A percentile compares a stretch with the other conserved stretches of the same genome.
Evolutionary conservation across 768 basidiomycete species (phyloP).

Genomic region (Termitomyces sp.): DNA sequence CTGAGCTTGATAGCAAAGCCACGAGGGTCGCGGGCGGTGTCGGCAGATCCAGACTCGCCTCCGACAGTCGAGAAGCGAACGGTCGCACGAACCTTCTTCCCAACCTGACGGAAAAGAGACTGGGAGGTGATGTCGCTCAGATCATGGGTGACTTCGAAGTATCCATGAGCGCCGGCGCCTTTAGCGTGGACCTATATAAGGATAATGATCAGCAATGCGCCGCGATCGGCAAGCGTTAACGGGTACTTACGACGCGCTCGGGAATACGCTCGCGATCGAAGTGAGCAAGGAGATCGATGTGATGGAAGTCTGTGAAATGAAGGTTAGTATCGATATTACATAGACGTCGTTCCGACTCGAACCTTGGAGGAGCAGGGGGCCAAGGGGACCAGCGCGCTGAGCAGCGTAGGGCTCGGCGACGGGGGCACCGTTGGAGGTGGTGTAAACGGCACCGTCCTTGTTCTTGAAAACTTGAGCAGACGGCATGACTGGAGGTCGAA

Average conservation of each 20-base stretch:
- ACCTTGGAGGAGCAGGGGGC: slow-evolving; percentile 91
- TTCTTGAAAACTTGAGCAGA: slow-evolving; percentile 50
- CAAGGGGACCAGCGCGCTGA: slow-evolving; percentile 69
- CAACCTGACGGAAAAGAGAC: slow-evolving; percentile 58
- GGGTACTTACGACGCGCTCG: slow-evolving; percentile 73
- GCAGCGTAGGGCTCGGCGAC: slow-evolving; percentile 73
- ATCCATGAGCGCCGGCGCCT: slow-evolving; percentile 90
- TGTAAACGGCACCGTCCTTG: slow-evolving; percentile 67
- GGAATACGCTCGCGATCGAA: slow-evolving; percentile 96
- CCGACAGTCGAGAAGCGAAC: slow-evolving; percentile 93
- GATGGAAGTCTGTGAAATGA: slow-evolving; percentile 65
- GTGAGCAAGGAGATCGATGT: slow-evolving; percentile 87
- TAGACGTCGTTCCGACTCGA: slow-evolving; percentile 15
- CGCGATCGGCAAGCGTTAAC: slow-evolving; percentile 18
- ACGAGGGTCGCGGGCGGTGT: slow-evolving; percentile 90
- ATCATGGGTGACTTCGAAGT: slow-evolving; percentile 86
- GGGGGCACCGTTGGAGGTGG: slow-evolving; percentile 82
- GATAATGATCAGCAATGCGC: slow-evolving; percentile 19
- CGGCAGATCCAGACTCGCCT: slow-evolving; percentile 85
- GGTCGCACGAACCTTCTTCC: slow-evolving; percentile 70
- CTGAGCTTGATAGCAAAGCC: slow-evolving; percentile 90
- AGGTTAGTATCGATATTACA: neutral
- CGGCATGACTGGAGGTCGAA: slow-evolving; percentile 6
- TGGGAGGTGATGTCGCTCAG: slow-evolving; percentile 81
- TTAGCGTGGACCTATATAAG: slow-evolving; percentile 76